Evolutionary conservation across 176 grass and related monocot genomes (phyloP), one percentile per base, ranked within the genome.

Genomic region (Pontederia crassipes): DNA sequence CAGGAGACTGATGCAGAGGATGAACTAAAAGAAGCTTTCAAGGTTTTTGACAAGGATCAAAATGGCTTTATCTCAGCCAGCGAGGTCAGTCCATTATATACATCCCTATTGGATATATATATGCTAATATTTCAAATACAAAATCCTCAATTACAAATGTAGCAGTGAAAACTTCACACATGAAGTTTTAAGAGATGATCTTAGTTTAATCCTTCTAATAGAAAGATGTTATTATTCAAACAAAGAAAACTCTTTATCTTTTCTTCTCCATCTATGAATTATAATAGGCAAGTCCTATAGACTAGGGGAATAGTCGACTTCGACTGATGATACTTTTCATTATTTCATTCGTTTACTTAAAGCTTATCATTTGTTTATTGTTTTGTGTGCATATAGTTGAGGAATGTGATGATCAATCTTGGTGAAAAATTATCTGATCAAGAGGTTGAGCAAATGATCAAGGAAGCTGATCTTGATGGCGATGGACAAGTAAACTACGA

Each of bases 21-120:
- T 27, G 62, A 65, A 65, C 62, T 65, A 26, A 65, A 13, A 15
- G 62, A 65, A 51, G 62, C 62, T 49, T 65, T 65, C 17, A 65
- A 65, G 12, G 62, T 65, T 9, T 65, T 65, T 3, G 62, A 65
- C 62, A 65, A 65, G 1, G 47, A 65, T 28, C 62, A 65, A 51
- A 10, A 65, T 65, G 62, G 62, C 8, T 65, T 27, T 14, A 65
- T 65, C 18, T 65, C 62, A 14, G 18, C 62, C 17, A 10, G 8
- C 1, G 62, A 65, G 62, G 62, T 65, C 47, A 65, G 15, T 11
- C 27, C 11, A 4, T 17, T 12, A 16, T 12, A 5, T 52, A 12
- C 49, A 3, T 53, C 11, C n/a, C 2, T 53, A 53, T 8, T 53
- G 14, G 12, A 12, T 53, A 4, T 53, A 40, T 40, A 40, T 24